Conservation (phyloP, 768 basidiomycete genomes). For the Fibroporia radiculosa region DNA sequence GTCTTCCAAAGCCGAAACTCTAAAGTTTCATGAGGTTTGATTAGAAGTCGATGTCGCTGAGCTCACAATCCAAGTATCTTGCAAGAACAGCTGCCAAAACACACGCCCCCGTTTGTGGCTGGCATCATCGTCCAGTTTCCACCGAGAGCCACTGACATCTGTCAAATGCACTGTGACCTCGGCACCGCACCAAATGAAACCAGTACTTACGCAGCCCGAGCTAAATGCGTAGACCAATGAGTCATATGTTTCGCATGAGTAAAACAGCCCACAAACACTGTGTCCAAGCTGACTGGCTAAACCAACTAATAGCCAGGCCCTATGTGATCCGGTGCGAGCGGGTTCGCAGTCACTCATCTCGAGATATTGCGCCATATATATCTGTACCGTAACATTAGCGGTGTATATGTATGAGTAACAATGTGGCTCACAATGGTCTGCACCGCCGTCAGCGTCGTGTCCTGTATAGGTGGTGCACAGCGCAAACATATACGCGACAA, state of each 20-base stretch:
- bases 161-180: background rate
- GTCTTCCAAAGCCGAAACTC: constrained; percentile 59
- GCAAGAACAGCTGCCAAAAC: constrained; percentile 63
- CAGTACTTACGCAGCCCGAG: constrained; percentile 8
- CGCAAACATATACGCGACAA: constrained; percentile 47
- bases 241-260: no score
- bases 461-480: constrained; percentile 36
- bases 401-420: background rate
- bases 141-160: constrained; percentile 57
- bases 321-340: constrained; percentile 33
- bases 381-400: constrained; percentile 26
- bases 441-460: constrained; percentile 48
- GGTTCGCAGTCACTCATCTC: constrained; percentile 46
- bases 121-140: constrained; percentile 43
- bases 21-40: constrained; percentile 17
- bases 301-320: constrained; percentile 51
- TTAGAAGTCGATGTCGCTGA: background rate
- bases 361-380: constrained; percentile 40
- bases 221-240: constrained; percentile 45
- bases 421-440: constrained; percentile 43
- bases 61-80: constrained; percentile 55
- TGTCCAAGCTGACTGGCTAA: constrained; percentile 50
- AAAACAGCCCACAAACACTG: constrained; percentile 57
- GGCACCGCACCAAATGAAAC: background rate
- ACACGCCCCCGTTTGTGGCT: constrained; percentile 42